Base-by-base conservation (phyloP, 2,329 filamentous ascomycete genomes). In the Chaetomium sp. region DNA sequence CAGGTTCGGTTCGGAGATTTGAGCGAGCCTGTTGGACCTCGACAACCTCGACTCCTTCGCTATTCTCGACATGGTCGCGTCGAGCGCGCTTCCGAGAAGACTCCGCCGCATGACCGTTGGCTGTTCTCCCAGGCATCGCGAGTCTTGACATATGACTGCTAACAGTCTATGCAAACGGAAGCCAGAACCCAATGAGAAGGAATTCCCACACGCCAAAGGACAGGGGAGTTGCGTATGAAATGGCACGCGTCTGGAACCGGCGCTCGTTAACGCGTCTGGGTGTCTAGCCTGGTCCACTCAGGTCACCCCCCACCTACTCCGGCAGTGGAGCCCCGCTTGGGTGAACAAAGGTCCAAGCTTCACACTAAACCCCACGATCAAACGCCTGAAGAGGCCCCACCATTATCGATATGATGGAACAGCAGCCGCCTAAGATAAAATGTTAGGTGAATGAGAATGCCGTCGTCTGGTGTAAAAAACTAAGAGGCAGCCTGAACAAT, bases 71-170 rank as follows among this genome's bases (percentile, higher is more conserved):
- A 35, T 78, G 75, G 47, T 69, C 74, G 57, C 70, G 76, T 51
- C 79, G 77, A 25, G 77, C 75, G 68, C 83, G 80, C 73, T 85
- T 85, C 27, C 74, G 66, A 6, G 72, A 71, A 27, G 72, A 63
- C 59, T 68, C 67, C 25, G 56, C 67, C 59, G 65, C 70, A 27
- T 70, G 60, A 56, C 67, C 64, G 50, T 72, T 71, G 21, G 70
- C 65, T 1, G 74, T 75, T 53, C 68, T 70, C 4, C 67, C 68
- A 8, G 74, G 72, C 75, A 77, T 77, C 31, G 49, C 67, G 25
- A 13, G 25, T 23, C 13, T 23, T 25, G 27, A 19, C 25, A n/a
- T 23, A 21, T 31, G 3, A 35, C 19, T 19, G 19, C 19, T 13
- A n/a, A 23, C 31, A 27, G 29, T 6, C 38, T 25, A n/a, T 61